Evolutionary conservation across 2,329 filamentous ascomycete genomes (phyloP), one percentile per base, ranked within the genome.

Genomic region (Aspergillus ustus): DNA sequence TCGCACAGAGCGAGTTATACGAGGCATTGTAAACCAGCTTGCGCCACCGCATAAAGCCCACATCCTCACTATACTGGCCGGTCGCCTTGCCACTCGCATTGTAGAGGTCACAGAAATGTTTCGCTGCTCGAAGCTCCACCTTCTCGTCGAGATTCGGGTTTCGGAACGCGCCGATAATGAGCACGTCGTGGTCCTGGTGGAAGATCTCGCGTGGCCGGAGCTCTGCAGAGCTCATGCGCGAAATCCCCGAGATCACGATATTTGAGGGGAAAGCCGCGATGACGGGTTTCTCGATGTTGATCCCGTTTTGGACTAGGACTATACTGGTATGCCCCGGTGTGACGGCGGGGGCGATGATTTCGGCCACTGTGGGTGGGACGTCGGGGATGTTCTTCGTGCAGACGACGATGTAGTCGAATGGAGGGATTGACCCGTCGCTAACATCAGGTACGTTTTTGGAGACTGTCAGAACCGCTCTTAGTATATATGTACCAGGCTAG

Each of bases 351-450:
- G 70, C 67, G 44, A 88, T 81, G 43, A 87, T 68, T 1, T 84
- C 80, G 64, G 77, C 68, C 0, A 84, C 72, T 0, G 75, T 77
- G 0, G 86, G 85, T 1, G 77, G 73, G 7, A 84, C 69, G 56
- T 88, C 86, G 5, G 85, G 79, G 37, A 85, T 73, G 65, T 86
- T 88, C 69, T 89, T 89, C 9, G 85, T 88, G 5, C 82, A 79
- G 43, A 84, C 77, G 7, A 89, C 72, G 43, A 88, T 79, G 65
- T 82, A 88, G 72, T 88, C 83, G 68, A 82, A 88, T 1, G 63
- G 63, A 1, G 40, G 31, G 7, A 63, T 20, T 25, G 25, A 25
- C 25, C 25, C 25, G 8, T 15, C 20, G 8, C 4, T 28, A 8
- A 83, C 74, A 48, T 84, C 69, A 1, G 85, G 85, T 22, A 87